A percentile compares a stretch with the other conserved stretches of the same genome.
Conservation (phyloP, 371 early-diverging fungal species). For the Nosema muscidifuracis region DNA sequence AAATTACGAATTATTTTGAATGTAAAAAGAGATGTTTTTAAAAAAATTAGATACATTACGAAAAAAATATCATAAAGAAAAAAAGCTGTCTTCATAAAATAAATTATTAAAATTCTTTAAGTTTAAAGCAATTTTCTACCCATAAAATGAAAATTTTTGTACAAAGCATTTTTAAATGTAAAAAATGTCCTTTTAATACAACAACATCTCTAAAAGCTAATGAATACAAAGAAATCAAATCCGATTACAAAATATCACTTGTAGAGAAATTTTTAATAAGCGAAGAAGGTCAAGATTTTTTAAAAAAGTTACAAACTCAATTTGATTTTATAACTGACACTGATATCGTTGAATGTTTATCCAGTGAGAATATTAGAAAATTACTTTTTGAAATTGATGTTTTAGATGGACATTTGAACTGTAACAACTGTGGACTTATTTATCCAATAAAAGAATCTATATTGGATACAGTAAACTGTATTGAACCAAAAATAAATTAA, state of each 20-base stretch:
- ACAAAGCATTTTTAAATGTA: constrained; percentile 24
- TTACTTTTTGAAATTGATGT: constrained; percentile 29
- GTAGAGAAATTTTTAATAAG: background rate
- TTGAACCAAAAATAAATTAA: constrained; percentile 4
- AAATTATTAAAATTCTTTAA: too few relatives aligned
- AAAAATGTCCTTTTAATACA: constrained; percentile 28
- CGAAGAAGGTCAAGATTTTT: background rate
- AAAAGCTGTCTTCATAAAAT: too few relatives aligned
- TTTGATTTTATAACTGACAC: background rate
- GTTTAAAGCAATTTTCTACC: background rate
- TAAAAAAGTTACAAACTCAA: background rate
- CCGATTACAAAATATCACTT: background rate
- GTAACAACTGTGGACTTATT: constrained; percentile 16
- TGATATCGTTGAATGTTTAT: background rate
- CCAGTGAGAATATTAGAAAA: constrained; percentile 11
- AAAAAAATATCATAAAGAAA: too few relatives aligned
- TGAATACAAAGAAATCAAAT: background rate
- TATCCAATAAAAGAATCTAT: constrained; percentile 34
- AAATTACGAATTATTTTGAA: too few relatives aligned
- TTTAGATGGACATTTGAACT: constrained; percentile 9
- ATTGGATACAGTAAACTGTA: constrained; percentile 29
- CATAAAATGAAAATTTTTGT: constrained; percentile 28
- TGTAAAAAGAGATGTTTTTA: too few relatives aligned
- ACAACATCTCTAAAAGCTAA: background rate
- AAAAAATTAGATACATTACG: too few relatives aligned